Percentiles rank a stretch among this genome's conserved stretches.
Conservation (phyloP, 768 basidiomycete species). For the Coprinopsis strossmayeri region DNA sequence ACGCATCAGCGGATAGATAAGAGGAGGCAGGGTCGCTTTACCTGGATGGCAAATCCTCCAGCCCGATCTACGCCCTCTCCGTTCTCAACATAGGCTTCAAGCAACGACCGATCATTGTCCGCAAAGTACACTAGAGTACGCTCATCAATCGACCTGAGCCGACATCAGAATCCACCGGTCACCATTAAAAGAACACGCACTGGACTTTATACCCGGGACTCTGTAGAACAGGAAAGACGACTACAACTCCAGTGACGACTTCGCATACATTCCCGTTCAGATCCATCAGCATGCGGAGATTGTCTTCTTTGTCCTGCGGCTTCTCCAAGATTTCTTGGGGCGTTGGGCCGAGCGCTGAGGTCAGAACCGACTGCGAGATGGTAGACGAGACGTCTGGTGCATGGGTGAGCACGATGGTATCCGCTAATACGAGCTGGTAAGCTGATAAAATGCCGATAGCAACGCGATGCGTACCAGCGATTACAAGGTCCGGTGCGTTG, state of each 20-base stretch:
- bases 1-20: neutral
- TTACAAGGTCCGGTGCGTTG: conserved; percentile 40
- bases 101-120: conserved; percentile 49
- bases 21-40: conserved; percentile 26
- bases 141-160: conserved; percentile 77
- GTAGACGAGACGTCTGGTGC: conserved; percentile 54
- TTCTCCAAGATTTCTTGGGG: conserved; percentile 86
- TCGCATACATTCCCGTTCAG: conserved; percentile 84
- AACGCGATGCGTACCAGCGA: conserved; percentile 44
- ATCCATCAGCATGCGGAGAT: conserved; percentile 81
- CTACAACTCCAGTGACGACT: conserved; percentile 84
- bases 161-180: no score
- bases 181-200: conserved; percentile 25
- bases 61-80: conserved; percentile 86
- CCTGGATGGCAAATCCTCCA: conserved; percentile 94
- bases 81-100: conserved; percentile 77
- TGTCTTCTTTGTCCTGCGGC: conserved; percentile 70
- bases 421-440: conserved; percentile 67
- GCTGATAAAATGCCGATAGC: no score
- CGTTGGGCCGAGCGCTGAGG: conserved; percentile 20
- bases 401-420: conserved; percentile 91
- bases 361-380: conserved; percentile 46
- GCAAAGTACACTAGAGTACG: conserved; percentile 73
- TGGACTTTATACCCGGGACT: conserved; percentile 72
- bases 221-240: conserved; percentile 72